Conservation (phyloP, 306 rosid genomes). For the Lathyrus tuberosus region DNA sequence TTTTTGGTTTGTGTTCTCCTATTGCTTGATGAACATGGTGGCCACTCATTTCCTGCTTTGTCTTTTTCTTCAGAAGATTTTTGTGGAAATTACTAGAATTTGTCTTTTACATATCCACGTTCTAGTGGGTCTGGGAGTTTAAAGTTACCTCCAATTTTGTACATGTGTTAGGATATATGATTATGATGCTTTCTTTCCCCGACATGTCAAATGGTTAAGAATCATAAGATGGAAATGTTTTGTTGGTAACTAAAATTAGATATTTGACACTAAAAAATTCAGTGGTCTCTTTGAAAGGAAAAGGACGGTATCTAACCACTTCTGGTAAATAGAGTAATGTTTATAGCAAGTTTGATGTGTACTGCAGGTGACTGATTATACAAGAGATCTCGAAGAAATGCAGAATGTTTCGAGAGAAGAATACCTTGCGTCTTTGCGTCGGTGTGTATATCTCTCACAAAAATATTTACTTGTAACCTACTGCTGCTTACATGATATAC, state of each 20-base stretch:
- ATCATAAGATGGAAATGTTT: constrained; percentile 12
- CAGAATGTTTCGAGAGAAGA: constrained; percentile 94
- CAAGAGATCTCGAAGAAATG: constrained; percentile 99
- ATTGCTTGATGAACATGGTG: constrained; percentile 26
- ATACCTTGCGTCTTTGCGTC: constrained; percentile 90
- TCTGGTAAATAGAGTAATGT: constrained; percentile 6
- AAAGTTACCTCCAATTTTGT: constrained; percentile 5
- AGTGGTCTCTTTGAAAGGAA: constrained; percentile 8
- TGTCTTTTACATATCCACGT: not conserved
- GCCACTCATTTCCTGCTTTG: not conserved
- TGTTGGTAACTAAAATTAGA: constrained; percentile 25
- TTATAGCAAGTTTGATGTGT: constrained; percentile 38
- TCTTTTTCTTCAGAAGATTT: constrained; percentile 17
- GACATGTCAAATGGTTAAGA: constrained; percentile 7
- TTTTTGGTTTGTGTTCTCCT: not conserved
- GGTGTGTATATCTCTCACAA: constrained; percentile 51
- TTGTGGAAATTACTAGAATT: constrained; percentile 17
- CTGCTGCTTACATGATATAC: constrained; percentile 43
- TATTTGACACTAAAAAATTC: not conserved
- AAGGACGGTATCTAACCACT: constrained; percentile 9
- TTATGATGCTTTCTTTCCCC: constrained; percentile 27
- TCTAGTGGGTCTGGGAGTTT: not conserved
- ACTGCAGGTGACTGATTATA: constrained; percentile 89
- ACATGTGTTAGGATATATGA: constrained; percentile 13
- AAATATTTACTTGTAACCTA: constrained; percentile 14